These are phyloP conservation scores for Sarocladium brachiariae DNA, from an alignment of 2,329 filamentous ascomycete species.

Conservation along the genomic window DNA sequence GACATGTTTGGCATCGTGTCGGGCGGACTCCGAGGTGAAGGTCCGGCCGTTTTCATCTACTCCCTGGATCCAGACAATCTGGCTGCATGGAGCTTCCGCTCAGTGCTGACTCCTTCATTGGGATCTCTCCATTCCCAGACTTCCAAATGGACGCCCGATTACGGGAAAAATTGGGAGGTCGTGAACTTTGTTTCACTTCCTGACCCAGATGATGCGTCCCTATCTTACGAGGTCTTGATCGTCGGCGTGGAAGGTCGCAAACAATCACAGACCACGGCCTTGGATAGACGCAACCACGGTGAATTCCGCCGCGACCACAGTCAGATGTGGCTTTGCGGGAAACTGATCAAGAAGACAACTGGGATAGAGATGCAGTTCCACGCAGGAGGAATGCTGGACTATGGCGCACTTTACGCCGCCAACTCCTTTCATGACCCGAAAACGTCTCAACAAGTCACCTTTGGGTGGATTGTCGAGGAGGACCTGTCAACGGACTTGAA, in stretches of 20 bases:
- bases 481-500: neutral
- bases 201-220: neutral
- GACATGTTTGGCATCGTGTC: neutral
- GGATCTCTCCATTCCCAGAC: neutral
- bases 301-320: neutral
- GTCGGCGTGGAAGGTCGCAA: neutral
- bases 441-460: neutral
- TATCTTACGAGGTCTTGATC: neutral
- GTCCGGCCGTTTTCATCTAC: neutral
- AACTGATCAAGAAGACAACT: neutral
- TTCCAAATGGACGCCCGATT: neutral
- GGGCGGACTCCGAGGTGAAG: neutral
- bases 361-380: neutral
- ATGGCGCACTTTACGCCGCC: neutral
- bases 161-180: neutral
- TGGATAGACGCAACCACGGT: neutral
- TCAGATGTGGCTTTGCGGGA: neutral
- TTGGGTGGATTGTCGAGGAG: conserved; percentile 3
- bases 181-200: neutral
- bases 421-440: conserved; percentile 5
- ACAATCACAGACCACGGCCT: neutral
- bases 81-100: neutral
- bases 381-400: neutral
- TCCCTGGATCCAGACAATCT: neutral
- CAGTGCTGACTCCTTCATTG: neutral